Conservation (phyloP, 2,329 filamentous ascomycete genomes). For the Fusarium sp. region DNA sequence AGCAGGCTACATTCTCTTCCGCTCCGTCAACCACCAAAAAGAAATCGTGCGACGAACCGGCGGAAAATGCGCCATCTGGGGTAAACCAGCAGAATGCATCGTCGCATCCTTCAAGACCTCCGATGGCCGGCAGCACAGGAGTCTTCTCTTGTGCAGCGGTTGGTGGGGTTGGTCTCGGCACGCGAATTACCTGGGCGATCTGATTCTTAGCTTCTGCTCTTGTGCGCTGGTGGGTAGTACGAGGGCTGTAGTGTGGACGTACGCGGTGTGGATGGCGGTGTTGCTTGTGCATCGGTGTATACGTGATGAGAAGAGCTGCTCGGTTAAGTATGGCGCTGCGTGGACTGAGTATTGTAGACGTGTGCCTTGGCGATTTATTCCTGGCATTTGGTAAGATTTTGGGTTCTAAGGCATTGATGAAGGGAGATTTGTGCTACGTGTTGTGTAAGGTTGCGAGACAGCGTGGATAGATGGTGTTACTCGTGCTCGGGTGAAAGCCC, state of each 20-base stretch:
- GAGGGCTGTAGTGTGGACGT: constrained; percentile 54
- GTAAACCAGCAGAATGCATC: constrained; percentile 51
- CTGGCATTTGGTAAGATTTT: constrained; percentile 40
- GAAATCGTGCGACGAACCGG: constrained; percentile 51
- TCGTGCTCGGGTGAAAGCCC: no score
- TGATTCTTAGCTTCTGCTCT: constrained; percentile 48
- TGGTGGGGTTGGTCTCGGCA: constrained; percentile 46
- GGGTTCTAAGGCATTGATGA: rapidly evolving
- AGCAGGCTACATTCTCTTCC: constrained; percentile 54
- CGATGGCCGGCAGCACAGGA: constrained; percentile 52
- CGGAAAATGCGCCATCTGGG: constrained; percentile 55
- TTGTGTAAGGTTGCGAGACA: not conserved
- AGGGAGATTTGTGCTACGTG: no score
- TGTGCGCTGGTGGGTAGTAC: constrained; percentile 53
- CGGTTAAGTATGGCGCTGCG: constrained; percentile 54
- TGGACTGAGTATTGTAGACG: constrained; percentile 55
- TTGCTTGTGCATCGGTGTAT: constrained; percentile 56
- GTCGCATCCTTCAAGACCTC: constrained; percentile 51
- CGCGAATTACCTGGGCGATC: constrained; percentile 43
- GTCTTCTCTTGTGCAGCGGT: constrained; percentile 41
- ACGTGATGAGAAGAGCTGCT: constrained; percentile 56
- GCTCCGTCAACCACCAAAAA: constrained; percentile 57
- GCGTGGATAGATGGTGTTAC: not conserved
- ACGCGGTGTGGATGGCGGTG: constrained; percentile 55
- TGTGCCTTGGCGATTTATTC: constrained; percentile 54